A percentile compares a stretch with the other conserved stretches of the same genome.
Conservation (phyloP, 2,329 filamentous ascomycete genomes). For the Stemphylium beticola region DNA sequence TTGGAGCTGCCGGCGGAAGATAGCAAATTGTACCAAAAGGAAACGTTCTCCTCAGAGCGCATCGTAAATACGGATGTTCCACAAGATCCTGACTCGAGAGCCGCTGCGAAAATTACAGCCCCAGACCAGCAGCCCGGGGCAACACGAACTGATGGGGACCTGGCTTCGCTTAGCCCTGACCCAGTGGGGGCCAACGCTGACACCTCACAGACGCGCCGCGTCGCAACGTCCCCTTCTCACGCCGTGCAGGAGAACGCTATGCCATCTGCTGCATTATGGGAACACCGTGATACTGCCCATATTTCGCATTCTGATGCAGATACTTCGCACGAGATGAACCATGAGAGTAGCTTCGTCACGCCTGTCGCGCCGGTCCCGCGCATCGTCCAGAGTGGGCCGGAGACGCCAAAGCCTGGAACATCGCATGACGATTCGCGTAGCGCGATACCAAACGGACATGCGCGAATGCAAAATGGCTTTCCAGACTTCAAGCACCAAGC, state of each 20-base stretch:
- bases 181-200: conserved; percentile 17
- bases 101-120: conserved; percentile 1
- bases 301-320: conserved; percentile 35
- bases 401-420: conserved; percentile 25
- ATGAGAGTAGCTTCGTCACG: conserved; percentile 34
- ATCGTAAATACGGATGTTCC: not conserved
- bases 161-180: conserved; percentile 15
- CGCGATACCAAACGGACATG: conserved; percentile 20
- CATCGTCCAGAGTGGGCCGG: conserved; percentile 21
- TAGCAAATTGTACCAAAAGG: not conserved
- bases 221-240: conserved; percentile 33
- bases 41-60: not conserved
- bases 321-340: conserved; percentile 32
- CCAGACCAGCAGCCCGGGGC: conserved; percentile 4
- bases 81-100: conserved; percentile 2
- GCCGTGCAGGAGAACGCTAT: conserved; percentile 39
- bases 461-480: conserved; percentile 11
- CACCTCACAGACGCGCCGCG: conserved; percentile 20
- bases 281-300: conserved; percentile 33
- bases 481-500: conserved; percentile 16
- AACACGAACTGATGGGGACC: conserved; percentile 12
- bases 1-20: conserved; percentile 14
- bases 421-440: conserved; percentile 12
- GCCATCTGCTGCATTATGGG: conserved; percentile 43
- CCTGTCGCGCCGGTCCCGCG: conserved; percentile 36